phyloP scores from a whole-genome alignment of 208 protist species.

The Trypanosoma conorhini region DNA sequence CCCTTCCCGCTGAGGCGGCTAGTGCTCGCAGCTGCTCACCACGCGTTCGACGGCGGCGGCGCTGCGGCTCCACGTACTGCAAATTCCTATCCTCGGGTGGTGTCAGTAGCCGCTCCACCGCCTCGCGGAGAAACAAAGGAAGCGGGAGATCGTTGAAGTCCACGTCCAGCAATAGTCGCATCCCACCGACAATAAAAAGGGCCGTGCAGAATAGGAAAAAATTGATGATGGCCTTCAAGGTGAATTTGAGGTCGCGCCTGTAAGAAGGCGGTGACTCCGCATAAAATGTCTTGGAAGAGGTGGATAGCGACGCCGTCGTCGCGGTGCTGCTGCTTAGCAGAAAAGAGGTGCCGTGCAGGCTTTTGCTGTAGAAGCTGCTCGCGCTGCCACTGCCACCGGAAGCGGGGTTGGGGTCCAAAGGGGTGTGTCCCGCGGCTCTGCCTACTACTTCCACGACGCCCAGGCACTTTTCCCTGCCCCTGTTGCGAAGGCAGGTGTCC shows the following conservation, averaged over 20 bases:
- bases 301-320: neutral
- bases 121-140: conserved; percentile 32
- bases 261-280: neutral
- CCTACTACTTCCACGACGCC: neutral
- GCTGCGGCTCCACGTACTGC: neutral
- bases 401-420: neutral
- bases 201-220: conserved; percentile 45
- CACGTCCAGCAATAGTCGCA: conserved; percentile 47
- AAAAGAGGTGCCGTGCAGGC: neutral
- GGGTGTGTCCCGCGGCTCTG: neutral
- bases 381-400: neutral
- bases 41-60: neutral
- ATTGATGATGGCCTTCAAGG: conserved; percentile 31
- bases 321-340: neutral
- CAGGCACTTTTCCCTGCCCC: neutral
- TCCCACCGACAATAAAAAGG: conserved; percentile 35
- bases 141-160: conserved; percentile 52
- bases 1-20: conserved; percentile 5
- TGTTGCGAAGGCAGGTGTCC: neutral
- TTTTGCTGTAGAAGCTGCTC: neutral
- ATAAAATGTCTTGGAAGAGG: neutral
- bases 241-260: conserved; percentile 42
- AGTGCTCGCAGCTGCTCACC: neutral
- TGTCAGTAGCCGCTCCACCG: conserved; percentile 40
- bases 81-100: conserved; percentile 33